Percentiles rank a stretch among this genome's conserved stretches.
phyloP scores from a whole-genome alignment of 352 stramenopile genomes.

The Peronosclerospora sorghi region DNA sequence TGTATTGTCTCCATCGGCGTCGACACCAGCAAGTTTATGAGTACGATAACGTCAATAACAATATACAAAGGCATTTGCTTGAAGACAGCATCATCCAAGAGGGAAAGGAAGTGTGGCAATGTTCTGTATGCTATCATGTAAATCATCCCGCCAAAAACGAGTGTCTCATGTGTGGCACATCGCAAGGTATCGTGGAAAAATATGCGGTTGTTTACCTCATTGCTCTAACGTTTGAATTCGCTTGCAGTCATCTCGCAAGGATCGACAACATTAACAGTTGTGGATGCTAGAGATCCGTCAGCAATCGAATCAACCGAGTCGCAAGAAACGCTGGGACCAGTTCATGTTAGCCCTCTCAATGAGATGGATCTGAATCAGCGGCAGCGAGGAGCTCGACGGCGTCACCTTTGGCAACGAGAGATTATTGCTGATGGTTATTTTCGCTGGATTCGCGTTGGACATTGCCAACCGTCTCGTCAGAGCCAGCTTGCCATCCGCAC shows the following conservation, averaged over 20 bases:
- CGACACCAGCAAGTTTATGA: conserved; percentile 44
- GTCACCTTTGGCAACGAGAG: conserved; percentile 71
- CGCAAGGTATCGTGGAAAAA: conserved; percentile 31
- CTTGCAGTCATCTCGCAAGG: conserved; percentile 56
- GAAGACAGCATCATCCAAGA: conserved; percentile 66
- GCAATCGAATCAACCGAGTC: too few species aligned
- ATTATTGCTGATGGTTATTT: conserved; percentile 63
- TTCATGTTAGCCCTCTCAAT: conserved; percentile 70
- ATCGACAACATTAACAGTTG: conserved; percentile 23
- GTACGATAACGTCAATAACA: conserved; percentile 72
- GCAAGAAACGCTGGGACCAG: too few species aligned
- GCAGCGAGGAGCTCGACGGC: conserved; percentile 53
- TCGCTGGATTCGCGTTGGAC: conserved; percentile 61
- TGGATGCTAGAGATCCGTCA: too few species aligned
- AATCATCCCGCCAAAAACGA: conserved; percentile 75
- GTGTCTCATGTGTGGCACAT: conserved; percentile 75
- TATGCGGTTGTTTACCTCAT: neutral
- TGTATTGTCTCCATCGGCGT: conserved; percentile 63
- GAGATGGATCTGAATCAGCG: conserved; percentile 75
- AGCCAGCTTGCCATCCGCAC: conserved; percentile 37
- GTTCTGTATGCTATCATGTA: conserved; percentile 73
- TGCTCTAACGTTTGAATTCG: neutral
- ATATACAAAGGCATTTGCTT: conserved; percentile 79
- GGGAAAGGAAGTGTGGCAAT: conserved; percentile 73
- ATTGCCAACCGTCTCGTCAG: conserved; percentile 55